Conservation (phyloP, 495 filamentous ascomycete species). For the Penicillium crystallinum region DNA sequence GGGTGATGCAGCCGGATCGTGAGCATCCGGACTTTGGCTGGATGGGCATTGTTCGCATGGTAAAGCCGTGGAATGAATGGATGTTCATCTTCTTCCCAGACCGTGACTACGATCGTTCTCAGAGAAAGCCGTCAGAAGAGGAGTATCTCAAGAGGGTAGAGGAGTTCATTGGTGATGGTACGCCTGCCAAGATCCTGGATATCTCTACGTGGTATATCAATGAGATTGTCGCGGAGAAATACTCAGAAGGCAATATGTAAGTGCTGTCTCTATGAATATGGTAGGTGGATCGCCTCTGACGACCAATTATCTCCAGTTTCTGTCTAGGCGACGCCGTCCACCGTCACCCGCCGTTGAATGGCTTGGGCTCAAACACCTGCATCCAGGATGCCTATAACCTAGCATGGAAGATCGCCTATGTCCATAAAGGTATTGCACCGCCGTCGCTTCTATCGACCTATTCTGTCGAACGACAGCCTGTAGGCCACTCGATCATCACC, state of each 20-base stretch:
- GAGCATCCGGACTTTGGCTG: constrained; percentile 39
- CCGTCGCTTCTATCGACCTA: constrained; percentile 41
- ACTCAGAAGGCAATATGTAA: constrained; percentile 35
- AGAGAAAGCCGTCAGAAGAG: constrained; percentile 28
- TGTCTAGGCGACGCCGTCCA: constrained; percentile 51
- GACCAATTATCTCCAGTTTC: constrained; percentile 27
- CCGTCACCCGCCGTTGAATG: constrained; percentile 48
- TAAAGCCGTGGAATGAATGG: constrained; percentile 55
- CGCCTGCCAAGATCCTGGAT: constrained; percentile 34
- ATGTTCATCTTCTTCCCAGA: constrained; percentile 48
- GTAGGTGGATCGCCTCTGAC: not conserved
- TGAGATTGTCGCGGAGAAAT: constrained; percentile 46
- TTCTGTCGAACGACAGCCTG: constrained; percentile 44
- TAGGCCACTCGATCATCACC: constrained; percentile 41
- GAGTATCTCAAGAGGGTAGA: constrained; percentile 40
- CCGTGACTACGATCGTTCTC: constrained; percentile 26
- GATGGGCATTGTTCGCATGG: constrained; percentile 43
- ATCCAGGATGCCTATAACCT: constrained; percentile 53
- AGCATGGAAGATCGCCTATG: constrained; percentile 52
- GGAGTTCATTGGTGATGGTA: constrained; percentile 49
- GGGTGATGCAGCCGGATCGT: constrained; percentile 46
- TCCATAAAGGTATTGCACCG: constrained; percentile 36
- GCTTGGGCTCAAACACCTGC: constrained; percentile 50
- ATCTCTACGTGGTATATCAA: constrained; percentile 50
- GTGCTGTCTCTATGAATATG: not conserved